Evolutionary conservation across 2,329 filamentous ascomycete genomes (phyloP).

Genomic region (Aspergillus sp.): DNA sequence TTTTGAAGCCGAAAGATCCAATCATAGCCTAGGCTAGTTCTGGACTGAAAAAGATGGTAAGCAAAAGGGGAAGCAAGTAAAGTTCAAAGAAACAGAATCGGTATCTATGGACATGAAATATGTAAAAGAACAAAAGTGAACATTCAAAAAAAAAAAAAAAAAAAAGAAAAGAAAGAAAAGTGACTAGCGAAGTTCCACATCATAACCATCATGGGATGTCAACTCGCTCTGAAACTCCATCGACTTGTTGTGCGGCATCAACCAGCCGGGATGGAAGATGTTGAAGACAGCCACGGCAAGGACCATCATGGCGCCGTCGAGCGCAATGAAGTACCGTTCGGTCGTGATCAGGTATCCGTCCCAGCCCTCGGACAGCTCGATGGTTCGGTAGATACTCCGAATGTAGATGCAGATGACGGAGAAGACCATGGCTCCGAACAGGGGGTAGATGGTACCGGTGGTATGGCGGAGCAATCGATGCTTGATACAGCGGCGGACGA

Average conservation of each 20-base stretch:
- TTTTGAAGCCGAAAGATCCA: not conserved
- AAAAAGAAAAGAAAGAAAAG: too few species aligned
- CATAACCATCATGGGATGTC: constrained; percentile 6
- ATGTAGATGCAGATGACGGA: constrained; percentile 48
- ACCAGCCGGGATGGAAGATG: constrained; percentile 45
- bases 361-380: constrained; percentile 54
- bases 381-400: constrained; percentile 51
- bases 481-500: constrained; percentile 42
- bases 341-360: constrained; percentile 51
- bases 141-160: too few species aligned
- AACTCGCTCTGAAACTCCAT: constrained; percentile 11
- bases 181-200: not conserved
- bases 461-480: constrained; percentile 24
- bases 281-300: constrained; percentile 48
- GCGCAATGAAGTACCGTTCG: constrained; percentile 50
- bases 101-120: not conserved
- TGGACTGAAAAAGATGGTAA: not conserved
- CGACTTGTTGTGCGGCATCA: constrained; percentile 28
- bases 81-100: not conserved
- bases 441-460: constrained; percentile 29
- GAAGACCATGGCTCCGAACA: constrained; percentile 41
- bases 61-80: not conserved
- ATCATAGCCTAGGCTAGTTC: not conserved
- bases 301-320: constrained; percentile 53
- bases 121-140: not conserved